A percentile compares a stretch with the other conserved stretches of the same genome.
These are phyloP conservation scores for Ciborinia camelliae DNA, from an alignment of 2,329 filamentous ascomycete genomes.

Conservation along the genomic window DNA sequence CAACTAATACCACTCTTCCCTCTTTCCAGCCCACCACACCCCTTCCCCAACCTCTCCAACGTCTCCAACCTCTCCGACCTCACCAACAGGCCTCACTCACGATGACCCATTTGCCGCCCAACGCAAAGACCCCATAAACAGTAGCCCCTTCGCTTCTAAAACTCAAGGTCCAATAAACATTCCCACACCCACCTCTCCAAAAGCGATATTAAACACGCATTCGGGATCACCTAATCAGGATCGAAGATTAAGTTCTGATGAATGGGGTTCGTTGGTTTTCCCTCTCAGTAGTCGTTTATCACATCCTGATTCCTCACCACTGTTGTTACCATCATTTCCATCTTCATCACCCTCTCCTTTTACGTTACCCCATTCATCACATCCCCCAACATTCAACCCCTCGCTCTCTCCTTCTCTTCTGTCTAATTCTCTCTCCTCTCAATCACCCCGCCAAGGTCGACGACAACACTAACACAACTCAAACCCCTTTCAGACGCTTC, in stretches of 20 bases:
- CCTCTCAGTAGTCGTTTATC: background rate
- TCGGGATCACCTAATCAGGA: conserved; percentile 6
- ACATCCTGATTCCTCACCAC: background rate
- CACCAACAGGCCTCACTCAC: background rate
- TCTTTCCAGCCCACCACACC: background rate
- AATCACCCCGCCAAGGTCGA: background rate
- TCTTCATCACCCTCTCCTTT: conserved; percentile 13
- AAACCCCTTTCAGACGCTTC: conserved; percentile 6
- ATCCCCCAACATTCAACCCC: background rate
- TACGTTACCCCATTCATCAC: conserved; percentile 6
- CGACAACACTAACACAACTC: background rate
- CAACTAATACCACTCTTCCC: background rate
- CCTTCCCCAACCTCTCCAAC: conserved; percentile 5
- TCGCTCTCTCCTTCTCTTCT: background rate
- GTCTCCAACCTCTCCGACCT: background rate
- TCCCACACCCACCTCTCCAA: background rate
- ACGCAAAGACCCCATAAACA: conserved; percentile 7
- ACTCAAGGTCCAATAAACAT: conserved; percentile 5
- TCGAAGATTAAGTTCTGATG: conserved; percentile 20
- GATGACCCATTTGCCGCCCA: conserved; percentile 13
- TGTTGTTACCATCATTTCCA: conserved; percentile 3
- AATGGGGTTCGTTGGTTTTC: conserved; percentile 19
- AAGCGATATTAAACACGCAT: background rate
- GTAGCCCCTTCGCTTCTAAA: background rate
- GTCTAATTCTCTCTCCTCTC: background rate